Evolutionary conservation across 805 yeast species (phyloP), one percentile per base, ranked within the genome.

Genomic region (Komagataella pastoris): DNA sequence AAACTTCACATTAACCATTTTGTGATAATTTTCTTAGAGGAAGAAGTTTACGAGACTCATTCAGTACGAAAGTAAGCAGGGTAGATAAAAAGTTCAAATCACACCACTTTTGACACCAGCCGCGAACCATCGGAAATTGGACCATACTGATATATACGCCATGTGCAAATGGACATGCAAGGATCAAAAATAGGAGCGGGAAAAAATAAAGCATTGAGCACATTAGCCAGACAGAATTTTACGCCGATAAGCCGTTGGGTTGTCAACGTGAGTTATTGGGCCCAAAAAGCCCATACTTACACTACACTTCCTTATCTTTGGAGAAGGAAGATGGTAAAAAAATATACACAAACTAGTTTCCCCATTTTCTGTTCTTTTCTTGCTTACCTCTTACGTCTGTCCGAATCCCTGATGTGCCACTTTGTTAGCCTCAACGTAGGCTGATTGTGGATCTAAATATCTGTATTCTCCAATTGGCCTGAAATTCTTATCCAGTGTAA

Each of bases 371-470:
- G 14, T 10, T 30, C 14, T 8, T 5, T 30, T 10, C 4, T 30
- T 14, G 12, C n/a, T 30, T 10, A 10, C n/a, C n/a, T 30, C 14
- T 30, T 30, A 30, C 2, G 12, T 30, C 40, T 30, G 12, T 30
- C 14, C 66, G 55, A 70, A 75, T 46, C 95, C 95, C 67, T 86
- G 93, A 52, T 81, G 79, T 51, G 85, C 87, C 47, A 86, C 91
- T 57, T 81, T 83, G 56, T 80, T 87, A 17, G 91, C 89, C 66
- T 86, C 88, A 52, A 81, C 76, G 54, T 78, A 80, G 45, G 93
- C 93, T 54, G 76, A 80, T 65, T 83, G 87, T 6, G 91, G 93
- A 66, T 86, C 95, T 59, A 86, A 70, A 69, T 85, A 86, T 62
- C 75, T 79, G 56, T 82, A 82, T 44, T 75, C 77, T 63, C 67